Percentiles rank a stretch among this genome's conserved stretches.
phyloP scores from a whole-genome alignment of 208 protist genomes.

The Wallacemonas sp. region DNA sequence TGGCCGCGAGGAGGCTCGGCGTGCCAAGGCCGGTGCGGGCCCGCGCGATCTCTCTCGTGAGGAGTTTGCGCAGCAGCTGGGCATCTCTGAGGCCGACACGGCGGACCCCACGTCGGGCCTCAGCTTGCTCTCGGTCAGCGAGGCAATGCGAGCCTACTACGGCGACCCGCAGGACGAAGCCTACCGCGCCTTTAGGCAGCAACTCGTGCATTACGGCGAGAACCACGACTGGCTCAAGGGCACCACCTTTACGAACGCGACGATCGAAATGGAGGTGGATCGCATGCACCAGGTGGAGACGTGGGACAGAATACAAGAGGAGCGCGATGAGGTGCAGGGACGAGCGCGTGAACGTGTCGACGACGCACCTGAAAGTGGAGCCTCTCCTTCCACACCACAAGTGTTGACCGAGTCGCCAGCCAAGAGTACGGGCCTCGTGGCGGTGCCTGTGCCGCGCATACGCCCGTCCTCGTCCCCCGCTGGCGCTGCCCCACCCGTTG shows the following conservation, averaged over 20 bases:
- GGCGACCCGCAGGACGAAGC: slow-evolving; percentile 59
- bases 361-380: too few relatives aligned
- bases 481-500: neutral
- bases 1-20: slow-evolving; percentile 28
- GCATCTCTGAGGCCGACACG: slow-evolving; percentile 43
- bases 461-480: too few relatives aligned
- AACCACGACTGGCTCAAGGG: slow-evolving; percentile 53
- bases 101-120: slow-evolving; percentile 31
- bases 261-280: neutral
- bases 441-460: too few relatives aligned
- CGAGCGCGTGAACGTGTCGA: neutral
- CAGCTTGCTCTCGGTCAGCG: slow-evolving; percentile 35
- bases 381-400: neutral
- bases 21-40: slow-evolving; percentile 10
- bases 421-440: too few relatives aligned
- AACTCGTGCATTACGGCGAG: slow-evolving; percentile 31
- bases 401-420: neutral
- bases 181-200: slow-evolving; percentile 40
- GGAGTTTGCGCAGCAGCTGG: slow-evolving; percentile 49
- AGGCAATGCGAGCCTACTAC: slow-evolving; percentile 49
- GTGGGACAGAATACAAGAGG: neutral
- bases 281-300: slow-evolving; percentile 8
- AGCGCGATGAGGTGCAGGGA: neutral
- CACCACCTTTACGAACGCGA: slow-evolving; percentile 19
- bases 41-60: slow-evolving; percentile 25